Evolutionary conservation across 2,329 filamentous ascomycete genomes (phyloP).

Genomic region (Xylariales sp.): DNA sequence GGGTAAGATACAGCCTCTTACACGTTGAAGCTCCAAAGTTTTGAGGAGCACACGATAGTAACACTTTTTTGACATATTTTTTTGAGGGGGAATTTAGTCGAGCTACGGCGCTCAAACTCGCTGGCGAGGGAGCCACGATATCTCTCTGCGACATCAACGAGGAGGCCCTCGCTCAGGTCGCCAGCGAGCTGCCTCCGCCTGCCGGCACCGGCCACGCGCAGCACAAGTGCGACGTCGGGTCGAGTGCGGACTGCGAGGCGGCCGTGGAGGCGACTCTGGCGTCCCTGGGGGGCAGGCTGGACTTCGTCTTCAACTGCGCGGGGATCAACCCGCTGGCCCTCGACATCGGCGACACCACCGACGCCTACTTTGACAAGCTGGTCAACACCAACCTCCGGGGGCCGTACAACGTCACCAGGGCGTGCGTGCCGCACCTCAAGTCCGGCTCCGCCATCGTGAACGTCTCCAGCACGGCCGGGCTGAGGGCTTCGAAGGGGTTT

Average conservation of each 20-base stretch:
- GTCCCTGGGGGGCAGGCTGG: constrained; percentile 19
- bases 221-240: constrained; percentile 12
- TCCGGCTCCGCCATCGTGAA: constrained; percentile 30
- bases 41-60: no score
- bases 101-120: constrained; percentile 19
- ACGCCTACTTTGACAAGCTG: constrained; percentile 42
- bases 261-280: neutral
- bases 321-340: constrained; percentile 42
- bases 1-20: constrained; percentile 4
- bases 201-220: neutral
- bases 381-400: constrained; percentile 40
- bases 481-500: constrained; percentile 16
- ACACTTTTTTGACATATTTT: neutral
- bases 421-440: constrained; percentile 31
- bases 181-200: constrained; percentile 1
- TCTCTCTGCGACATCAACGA: constrained; percentile 23
- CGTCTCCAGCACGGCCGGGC: constrained; percentile 29
- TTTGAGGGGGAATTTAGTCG: constrained; percentile 6
- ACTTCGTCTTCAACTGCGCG: constrained; percentile 36
- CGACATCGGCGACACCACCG: constrained; percentile 31
- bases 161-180: constrained; percentile 9
- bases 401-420: constrained; percentile 38
- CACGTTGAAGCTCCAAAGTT: no score
- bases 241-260: constrained; percentile 10
- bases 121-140: constrained; percentile 18